Conservation (phyloP, 2,329 filamentous ascomycete species). For the Iodosphaeria phyllophila region DNA sequence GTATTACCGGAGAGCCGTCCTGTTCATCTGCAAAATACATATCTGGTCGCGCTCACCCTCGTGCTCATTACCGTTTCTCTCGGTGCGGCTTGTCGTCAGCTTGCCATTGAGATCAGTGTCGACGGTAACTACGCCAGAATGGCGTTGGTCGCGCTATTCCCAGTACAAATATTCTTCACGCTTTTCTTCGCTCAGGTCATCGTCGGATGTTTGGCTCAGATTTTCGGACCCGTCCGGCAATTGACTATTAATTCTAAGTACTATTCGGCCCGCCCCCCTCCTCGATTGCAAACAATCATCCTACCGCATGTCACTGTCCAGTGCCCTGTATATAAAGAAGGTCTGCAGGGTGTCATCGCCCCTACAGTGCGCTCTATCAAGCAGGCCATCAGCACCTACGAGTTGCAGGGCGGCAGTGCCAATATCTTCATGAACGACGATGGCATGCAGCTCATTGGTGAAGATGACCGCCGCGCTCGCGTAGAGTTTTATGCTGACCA, state of each 20-base stretch:
- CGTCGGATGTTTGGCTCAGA: slow-evolving; percentile 55
- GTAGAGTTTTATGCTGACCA: slow-evolving; percentile 53
- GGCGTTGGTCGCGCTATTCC: slow-evolving; percentile 44
- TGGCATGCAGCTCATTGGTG: slow-evolving; percentile 47
- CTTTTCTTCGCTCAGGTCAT: slow-evolving; percentile 69
- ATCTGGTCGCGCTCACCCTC: slow-evolving; percentile 48
- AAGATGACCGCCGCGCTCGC: slow-evolving; percentile 40
- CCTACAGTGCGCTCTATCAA: slow-evolving; percentile 66
- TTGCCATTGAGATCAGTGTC: slow-evolving; percentile 49
- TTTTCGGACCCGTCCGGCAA: slow-evolving; percentile 57
- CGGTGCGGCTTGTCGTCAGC: slow-evolving; percentile 49
- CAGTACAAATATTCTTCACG: slow-evolving; percentile 63
- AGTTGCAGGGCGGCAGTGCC: slow-evolving; percentile 58
- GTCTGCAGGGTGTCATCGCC: slow-evolving; percentile 52
- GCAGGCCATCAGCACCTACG: slow-evolving; percentile 58
- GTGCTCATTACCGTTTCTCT: slow-evolving; percentile 45
- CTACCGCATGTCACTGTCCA: slow-evolving; percentile 68
- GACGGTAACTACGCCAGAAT: slow-evolving; percentile 45
- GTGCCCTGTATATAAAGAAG: slow-evolving; percentile 79
- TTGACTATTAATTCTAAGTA: slow-evolving; percentile 62
- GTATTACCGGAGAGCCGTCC: slow-evolving; percentile 44
- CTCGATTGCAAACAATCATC: slow-evolving; percentile 32
- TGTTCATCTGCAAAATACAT: slow-evolving; percentile 50
- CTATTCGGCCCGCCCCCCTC: slow-evolving; percentile 56
- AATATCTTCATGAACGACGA: slow-evolving; percentile 66